Percentiles rank a stretch among this genome's conserved stretches.
These are phyloP conservation scores for Apophysomyces ossiformis DNA, from an alignment of 371 early-diverging fungal genomes.

Conservation along the genomic window DNA sequence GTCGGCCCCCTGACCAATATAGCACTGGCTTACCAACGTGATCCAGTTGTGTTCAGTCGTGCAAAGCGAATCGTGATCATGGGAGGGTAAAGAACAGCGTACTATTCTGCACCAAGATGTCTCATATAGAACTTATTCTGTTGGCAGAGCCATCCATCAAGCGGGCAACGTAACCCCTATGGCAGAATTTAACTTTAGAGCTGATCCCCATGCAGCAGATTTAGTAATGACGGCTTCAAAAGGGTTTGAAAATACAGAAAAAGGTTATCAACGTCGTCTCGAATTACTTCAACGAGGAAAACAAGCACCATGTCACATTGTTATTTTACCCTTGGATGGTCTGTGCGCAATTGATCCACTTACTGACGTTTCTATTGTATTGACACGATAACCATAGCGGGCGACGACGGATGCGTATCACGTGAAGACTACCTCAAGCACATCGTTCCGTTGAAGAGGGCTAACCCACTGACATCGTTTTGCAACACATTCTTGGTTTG, in stretches of 20 bases:
- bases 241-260: conserved; percentile 33
- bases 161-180: conserved; percentile 56
- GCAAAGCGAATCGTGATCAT: conserved; percentile 55
- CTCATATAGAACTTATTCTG: background rate
- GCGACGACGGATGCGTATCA: conserved; percentile 25
- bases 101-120: background rate
- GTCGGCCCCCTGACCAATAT: conserved; percentile 67
- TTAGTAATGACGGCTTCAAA: conserved; percentile 43
- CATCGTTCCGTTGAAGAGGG: conserved; percentile 20
- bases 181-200: conserved; percentile 64
- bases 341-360: conserved; percentile 3
- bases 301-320: conserved; percentile 39
- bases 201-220: conserved; percentile 57
- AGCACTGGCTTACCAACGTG: conserved; percentile 52
- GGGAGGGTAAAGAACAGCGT: conserved; percentile 45
- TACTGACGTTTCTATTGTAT: background rate
- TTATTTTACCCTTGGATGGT: conserved; percentile 55
- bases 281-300: conserved; percentile 21
- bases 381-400: conserved; percentile 12
- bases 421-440: conserved; percentile 22
- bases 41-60: conserved; percentile 51
- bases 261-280: conserved; percentile 20
- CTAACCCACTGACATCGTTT: conserved; percentile 24
- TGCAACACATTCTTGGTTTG: conserved; percentile 27
- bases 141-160: conserved; percentile 25